phyloP scores from a whole-genome alignment of 2,329 filamentous ascomycete species.

The Epichloe scottii region DNA sequence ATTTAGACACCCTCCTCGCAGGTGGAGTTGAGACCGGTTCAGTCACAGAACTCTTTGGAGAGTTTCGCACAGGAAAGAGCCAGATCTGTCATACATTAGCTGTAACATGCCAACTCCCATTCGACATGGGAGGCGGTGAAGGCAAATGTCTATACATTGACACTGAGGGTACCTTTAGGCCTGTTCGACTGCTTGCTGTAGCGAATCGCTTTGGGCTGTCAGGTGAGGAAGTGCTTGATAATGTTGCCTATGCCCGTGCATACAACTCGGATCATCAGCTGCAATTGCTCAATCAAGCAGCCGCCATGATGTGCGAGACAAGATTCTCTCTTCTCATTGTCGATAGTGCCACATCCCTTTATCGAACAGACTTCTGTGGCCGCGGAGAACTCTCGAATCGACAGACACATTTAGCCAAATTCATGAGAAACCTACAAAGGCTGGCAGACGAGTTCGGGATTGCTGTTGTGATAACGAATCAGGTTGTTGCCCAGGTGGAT shows the following conservation, averaged over 20 bases:
- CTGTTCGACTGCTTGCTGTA: slow-evolving; percentile 79
- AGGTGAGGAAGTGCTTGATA: slow-evolving; percentile 94
- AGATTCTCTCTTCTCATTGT: slow-evolving; percentile 92
- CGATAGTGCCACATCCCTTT: slow-evolving; percentile 89
- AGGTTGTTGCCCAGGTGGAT: slow-evolving; percentile 96
- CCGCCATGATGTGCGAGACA: slow-evolving; percentile 99
- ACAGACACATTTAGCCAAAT: slow-evolving; percentile 80
- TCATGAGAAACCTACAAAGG: slow-evolving; percentile 72
- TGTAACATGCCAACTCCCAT: slow-evolving; percentile 92
- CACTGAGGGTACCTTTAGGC: slow-evolving; percentile 93
- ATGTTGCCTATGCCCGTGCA: slow-evolving; percentile 92
- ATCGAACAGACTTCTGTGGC: slow-evolving; percentile 94
- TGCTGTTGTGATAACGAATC: slow-evolving; percentile 96
- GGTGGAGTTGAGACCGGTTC: slow-evolving; percentile 95
- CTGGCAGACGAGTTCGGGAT: slow-evolving; percentile 82
- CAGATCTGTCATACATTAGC: slow-evolving; percentile 98
- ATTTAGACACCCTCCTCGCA: slow-evolving; percentile 86
- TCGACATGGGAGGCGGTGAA: slow-evolving; percentile 97
- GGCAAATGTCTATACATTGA: slow-evolving; percentile 98
- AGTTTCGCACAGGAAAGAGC: slow-evolving; percentile 96
- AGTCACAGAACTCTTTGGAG: slow-evolving; percentile 95
- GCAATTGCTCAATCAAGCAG: slow-evolving; percentile 85
- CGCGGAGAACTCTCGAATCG: slow-evolving; percentile 90
- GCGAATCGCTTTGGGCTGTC: slow-evolving; percentile 90
- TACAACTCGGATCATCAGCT: slow-evolving; percentile 99